phyloP scores from a whole-genome alignment of 352 stramenopile species.

The Pythium phragmiticola region DNA sequence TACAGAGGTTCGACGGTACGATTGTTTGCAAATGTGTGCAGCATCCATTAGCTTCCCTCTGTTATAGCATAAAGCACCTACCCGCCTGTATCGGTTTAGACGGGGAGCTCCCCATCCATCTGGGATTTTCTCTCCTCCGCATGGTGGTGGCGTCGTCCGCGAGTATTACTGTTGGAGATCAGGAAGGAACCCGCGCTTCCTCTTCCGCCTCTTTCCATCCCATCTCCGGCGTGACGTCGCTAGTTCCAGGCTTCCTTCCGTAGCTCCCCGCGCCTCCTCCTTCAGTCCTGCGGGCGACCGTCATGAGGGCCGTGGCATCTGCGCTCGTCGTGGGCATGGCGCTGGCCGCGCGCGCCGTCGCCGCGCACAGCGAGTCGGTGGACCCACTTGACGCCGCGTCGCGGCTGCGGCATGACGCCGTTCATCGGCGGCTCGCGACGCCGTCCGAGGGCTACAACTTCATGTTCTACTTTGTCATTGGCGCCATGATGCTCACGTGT shows the following conservation, averaged over 20 bases:
- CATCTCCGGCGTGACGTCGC: too few relatives aligned
- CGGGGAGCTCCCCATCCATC: slow-evolving; percentile 10
- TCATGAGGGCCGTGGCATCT: not conserved
- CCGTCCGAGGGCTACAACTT: slow-evolving; percentile 83
- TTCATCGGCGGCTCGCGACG: slow-evolving; percentile 23
- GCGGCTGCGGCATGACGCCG: not conserved
- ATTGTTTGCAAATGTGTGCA: not conserved
- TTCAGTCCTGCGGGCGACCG: not conserved
- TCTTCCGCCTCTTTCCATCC: not conserved
- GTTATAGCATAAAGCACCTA: slow-evolving; percentile 1
- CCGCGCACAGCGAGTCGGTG: slow-evolving; percentile 2
- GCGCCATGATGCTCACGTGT: slow-evolving; percentile 85
- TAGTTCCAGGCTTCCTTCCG: too few relatives aligned
- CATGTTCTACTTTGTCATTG: slow-evolving; percentile 89
- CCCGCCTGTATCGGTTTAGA: slow-evolving; percentile 2
- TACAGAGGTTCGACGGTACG: not conserved
- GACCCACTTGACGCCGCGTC: not conserved
- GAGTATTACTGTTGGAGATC: not conserved
- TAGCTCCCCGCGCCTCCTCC: too few relatives aligned
- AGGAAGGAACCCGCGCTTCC: not conserved
- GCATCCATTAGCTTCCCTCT: slow-evolving; percentile 1
- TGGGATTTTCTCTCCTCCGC: not conserved
- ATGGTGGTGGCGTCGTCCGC: not conserved
- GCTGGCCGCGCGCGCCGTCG: not conserved
- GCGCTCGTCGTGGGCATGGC: not conserved